phyloP scores from a whole-genome alignment of 23 red algal species.

The Chondrus crispus region DNA sequence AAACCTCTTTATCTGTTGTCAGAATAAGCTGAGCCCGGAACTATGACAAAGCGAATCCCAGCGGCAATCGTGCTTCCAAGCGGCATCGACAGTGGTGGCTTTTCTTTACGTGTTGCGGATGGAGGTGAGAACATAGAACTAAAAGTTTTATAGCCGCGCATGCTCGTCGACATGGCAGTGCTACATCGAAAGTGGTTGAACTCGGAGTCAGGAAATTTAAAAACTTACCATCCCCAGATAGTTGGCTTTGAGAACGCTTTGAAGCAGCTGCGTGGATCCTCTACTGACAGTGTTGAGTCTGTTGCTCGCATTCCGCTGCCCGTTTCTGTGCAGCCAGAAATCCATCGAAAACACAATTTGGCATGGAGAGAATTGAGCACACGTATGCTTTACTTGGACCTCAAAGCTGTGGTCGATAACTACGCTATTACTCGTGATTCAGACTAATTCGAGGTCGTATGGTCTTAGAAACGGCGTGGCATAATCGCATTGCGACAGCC shows the following conservation, averaged over 20 bases:
- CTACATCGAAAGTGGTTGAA: neutral
- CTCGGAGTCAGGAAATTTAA: neutral
- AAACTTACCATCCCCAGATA: neutral
- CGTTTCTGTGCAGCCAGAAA: neutral
- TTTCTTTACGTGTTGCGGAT: neutral
- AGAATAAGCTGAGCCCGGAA: neutral
- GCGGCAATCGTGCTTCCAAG: neutral
- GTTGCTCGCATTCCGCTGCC: neutral
- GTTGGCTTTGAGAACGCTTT: constrained; percentile 20
- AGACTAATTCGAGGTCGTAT: neutral
- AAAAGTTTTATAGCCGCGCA: neutral
- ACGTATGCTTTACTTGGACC: neutral
- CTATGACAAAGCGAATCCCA: neutral
- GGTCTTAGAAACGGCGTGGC: no score
- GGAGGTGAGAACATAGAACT: neutral
- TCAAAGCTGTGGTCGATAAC: neutral
- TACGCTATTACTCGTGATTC: neutral
- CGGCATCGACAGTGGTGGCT: neutral
- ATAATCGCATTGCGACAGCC: no score
- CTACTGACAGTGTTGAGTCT: neutral
- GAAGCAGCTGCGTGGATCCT: neutral
- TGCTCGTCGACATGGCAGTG: neutral
- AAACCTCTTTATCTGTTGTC: neutral
- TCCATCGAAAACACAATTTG: neutral
- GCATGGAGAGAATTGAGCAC: neutral